phyloP scores from a whole-genome alignment of 2,329 filamentous ascomycete species.

The Fonsecaea multimorphosa region DNA sequence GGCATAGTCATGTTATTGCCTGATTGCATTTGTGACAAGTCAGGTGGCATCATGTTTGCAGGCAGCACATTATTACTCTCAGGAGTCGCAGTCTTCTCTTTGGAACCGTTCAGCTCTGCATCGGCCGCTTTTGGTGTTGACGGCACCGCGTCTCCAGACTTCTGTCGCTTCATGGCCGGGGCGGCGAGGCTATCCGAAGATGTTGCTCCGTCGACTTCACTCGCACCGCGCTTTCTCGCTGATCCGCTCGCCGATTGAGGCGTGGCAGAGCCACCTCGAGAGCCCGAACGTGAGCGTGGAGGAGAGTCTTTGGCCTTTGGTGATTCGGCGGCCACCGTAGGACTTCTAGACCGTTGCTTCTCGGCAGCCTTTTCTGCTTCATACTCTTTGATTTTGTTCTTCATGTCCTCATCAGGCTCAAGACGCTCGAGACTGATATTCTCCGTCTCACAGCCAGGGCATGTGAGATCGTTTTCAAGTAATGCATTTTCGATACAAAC shows the following conservation, averaged over 20 bases:
- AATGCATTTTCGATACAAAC: constrained; percentile 99
- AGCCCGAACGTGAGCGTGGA: constrained; percentile 27
- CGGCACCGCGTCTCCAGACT: constrained; percentile 48
- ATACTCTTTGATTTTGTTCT: constrained; percentile 78
- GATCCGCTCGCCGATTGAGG: constrained; percentile 39
- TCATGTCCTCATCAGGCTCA: constrained; percentile 77
- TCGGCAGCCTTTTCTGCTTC: constrained; percentile 59
- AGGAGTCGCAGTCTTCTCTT: constrained; percentile 16
- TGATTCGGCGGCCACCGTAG: constrained; percentile 31
- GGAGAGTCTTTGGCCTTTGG: constrained; percentile 29
- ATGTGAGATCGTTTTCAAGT: constrained; percentile 97
- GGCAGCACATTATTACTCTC: constrained; percentile 33
- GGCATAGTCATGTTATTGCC: constrained; percentile 36
- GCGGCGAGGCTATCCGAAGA: constrained; percentile 56
- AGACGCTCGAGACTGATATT: constrained; percentile 93
- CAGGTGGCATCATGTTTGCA: constrained; percentile 44
- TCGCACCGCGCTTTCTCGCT: constrained; percentile 81
- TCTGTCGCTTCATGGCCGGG: constrained; percentile 51
- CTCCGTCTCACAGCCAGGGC: constrained; percentile 87
- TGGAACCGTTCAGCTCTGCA: constrained; percentile 5
- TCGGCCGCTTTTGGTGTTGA: constrained; percentile 41
- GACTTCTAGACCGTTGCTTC: constrained; percentile 46
- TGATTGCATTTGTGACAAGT: constrained; percentile 40
- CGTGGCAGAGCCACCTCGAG: constrained; percentile 34
- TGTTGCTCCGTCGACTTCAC: constrained; percentile 65